Evolutionary conservation across 73 alveolate genomes (phyloP).

Genomic region (Paramecium sonneborni): DNA sequence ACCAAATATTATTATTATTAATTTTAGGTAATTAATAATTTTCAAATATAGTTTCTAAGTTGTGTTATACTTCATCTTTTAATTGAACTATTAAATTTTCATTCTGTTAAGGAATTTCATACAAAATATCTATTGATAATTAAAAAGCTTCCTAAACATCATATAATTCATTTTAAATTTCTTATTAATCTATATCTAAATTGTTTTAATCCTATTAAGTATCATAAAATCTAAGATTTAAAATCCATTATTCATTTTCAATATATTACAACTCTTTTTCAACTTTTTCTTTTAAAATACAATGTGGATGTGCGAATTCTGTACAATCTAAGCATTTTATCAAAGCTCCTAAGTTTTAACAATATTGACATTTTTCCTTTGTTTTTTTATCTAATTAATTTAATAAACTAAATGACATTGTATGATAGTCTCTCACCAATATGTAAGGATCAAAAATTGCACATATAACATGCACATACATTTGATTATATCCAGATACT

Average conservation of each 20-base stretch:
- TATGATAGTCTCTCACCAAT: not conserved
- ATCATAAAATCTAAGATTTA: not conserved
- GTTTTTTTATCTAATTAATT: not conserved
- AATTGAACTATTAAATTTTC: not conserved
- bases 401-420: not conserved
- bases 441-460: not conserved
- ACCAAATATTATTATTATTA: not conserved
- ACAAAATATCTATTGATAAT: not conserved
- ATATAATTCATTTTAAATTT: not conserved
- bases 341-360: not conserved
- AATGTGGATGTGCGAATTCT: not conserved
- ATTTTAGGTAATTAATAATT: not conserved
- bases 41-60: not conserved
- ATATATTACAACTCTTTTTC: not conserved
- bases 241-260: constrained; percentile 31
- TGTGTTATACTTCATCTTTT: not conserved
- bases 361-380: not conserved
- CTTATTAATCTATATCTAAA: not conserved
- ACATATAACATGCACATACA: constrained; percentile 23
- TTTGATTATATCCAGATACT: not conserved
- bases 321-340: constrained; percentile 25
- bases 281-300: not conserved
- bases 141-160: not conserved
- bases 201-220: not conserved
- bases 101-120: not conserved